Percentiles rank a stretch among this genome's conserved stretches.
phyloP scores from a whole-genome alignment of 2,329 filamentous ascomycete genomes.

The Epichloe sp. region DNA sequence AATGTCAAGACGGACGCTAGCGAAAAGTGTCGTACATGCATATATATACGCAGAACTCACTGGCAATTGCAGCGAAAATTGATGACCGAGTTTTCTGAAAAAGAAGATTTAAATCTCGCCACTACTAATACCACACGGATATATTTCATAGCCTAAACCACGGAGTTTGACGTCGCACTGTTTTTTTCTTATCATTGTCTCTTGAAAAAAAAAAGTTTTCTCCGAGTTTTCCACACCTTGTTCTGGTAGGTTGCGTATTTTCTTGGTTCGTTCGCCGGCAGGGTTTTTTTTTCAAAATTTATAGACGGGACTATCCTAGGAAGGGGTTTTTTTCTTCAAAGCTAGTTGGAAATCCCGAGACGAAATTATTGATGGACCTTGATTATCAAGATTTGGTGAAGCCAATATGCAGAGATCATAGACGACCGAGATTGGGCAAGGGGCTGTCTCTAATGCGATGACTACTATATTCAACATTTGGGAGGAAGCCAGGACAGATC shows the following conservation, averaged over 20 bases:
- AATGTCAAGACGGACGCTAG: not conserved
- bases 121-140: not conserved
- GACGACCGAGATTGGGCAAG: not conserved
- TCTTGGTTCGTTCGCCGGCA: not conserved
- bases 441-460: not conserved
- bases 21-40: not conserved
- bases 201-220: slow-evolving; percentile 1
- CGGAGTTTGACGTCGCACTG: not conserved
- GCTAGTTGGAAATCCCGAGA: not conserved
- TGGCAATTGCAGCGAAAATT: not conserved
- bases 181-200: not conserved
- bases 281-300: not conserved
- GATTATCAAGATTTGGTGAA: not conserved
- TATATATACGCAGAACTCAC: not conserved
- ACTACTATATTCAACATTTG: not conserved
- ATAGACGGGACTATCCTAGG: slow-evolving; percentile 2
- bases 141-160: not conserved
- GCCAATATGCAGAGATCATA: not conserved
- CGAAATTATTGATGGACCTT: not conserved
- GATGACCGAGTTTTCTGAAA: not conserved
- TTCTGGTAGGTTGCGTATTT: not conserved
- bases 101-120: not conserved
- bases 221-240: not conserved
- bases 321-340: not conserved
- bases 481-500: not conserved